Base-by-base conservation (phyloP, 768 basidiomycete species). In the Boletus rubropictus region DNA sequence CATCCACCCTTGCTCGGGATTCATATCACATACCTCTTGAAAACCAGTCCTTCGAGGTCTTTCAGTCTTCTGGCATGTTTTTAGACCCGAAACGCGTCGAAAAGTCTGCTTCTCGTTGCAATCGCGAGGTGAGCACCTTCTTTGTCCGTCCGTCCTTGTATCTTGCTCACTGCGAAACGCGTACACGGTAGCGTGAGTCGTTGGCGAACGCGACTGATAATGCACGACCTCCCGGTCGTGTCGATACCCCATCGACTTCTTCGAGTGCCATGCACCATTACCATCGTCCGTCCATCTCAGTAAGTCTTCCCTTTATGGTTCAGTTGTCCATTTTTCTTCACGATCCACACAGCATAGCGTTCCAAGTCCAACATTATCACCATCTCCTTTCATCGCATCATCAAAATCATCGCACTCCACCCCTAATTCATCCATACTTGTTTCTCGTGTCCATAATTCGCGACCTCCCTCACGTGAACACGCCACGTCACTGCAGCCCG, bases 1-100 rank as follows among this genome's bases (percentile, higher is more conserved):
- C 57, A n/a, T 36, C 52, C 36, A 42, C 7, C 25, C 45, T 31
- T 20, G 42, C 39, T 39, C 56, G 48, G 41, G 51, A 58, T 48
- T 28, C 46, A 5, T 15, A 55, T 29, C 50, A 42, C 5, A 11
- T 51, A 24, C 34, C 42, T 32, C 41, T 40, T n/a, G 32, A 43
- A 12, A 42, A 31, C 2, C 43, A 43, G 11, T 17, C 44, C 7
- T 1, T 32, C 1, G 49, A 48, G 21, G 22, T 15, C 2, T 28
- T 37, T 12, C 46, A 34, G 17, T 27, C 38, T 15, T n/a, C 42
- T 4, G 22, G 17, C 17, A 33, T 9, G n/a, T 1, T 45, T 24
- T 29, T 32, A 5, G 32, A 47, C 28, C 25, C 46, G 27, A 62
- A 35, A 48, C 52, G 45, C 49, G 42, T 14, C 14, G 46, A 51